A percentile compares a stretch with the other conserved stretches of the same genome.
phyloP scores from a whole-genome alignment of 441 rosid genomes.

The Viola pubescens region DNA sequence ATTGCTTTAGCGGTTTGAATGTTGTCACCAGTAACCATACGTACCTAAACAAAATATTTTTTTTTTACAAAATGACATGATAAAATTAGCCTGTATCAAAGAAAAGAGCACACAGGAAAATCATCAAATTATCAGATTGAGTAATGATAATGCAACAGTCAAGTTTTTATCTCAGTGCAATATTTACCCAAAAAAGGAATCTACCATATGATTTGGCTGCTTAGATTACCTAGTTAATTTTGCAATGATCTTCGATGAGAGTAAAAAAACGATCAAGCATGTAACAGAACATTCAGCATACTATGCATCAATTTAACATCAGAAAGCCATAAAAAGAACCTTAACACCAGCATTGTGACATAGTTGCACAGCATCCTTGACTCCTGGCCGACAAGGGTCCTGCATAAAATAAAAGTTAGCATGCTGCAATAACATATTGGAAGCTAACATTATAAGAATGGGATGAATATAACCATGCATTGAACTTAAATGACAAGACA shows the following conservation, averaged over 20 bases:
- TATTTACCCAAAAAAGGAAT: too few species aligned
- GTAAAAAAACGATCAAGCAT: too few species aligned
- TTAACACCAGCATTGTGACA: constrained; percentile 89
- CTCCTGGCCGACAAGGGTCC: constrained; percentile 96
- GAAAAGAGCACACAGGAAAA: background rate
- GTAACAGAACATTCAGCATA: background rate
- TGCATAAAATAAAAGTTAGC: constrained; percentile 25
- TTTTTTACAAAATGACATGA: background rate
- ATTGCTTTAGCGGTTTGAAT: constrained; percentile 87
- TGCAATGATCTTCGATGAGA: too few species aligned
- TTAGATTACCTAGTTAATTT: too few species aligned
- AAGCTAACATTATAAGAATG: too few species aligned
- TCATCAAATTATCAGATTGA: background rate
- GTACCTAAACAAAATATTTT: constrained; percentile 42
- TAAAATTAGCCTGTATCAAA: background rate
- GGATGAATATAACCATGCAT: too few species aligned
- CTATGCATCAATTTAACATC: background rate
- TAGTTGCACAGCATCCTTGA: constrained; percentile 60
- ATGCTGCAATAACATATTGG: background rate
- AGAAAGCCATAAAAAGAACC: constrained; percentile 29
- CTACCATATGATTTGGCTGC: too few species aligned
- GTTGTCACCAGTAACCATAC: constrained; percentile 99
- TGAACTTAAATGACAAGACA: too few species aligned
- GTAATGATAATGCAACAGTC: too few species aligned
- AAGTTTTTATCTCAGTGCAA: background rate